phyloP scores from a whole-genome alignment of 495 filamentous ascomycete genomes.

The Tuber calosporum region DNA sequence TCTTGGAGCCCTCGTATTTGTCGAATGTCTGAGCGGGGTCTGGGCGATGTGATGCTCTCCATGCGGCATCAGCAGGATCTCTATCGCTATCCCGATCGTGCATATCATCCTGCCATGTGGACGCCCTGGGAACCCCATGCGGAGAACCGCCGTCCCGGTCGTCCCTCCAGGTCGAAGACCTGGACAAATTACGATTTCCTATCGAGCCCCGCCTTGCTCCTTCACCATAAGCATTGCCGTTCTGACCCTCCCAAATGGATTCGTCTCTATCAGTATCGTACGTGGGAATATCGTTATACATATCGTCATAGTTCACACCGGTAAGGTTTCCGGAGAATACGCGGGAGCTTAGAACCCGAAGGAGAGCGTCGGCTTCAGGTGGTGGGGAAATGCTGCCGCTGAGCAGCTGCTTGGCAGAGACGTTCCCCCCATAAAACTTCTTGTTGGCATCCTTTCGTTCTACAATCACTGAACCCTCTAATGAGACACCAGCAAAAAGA shows the following conservation, averaged over 20 bases:
- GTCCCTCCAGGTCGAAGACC: constrained; percentile 23
- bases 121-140: not conserved
- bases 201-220: constrained; percentile 56
- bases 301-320: constrained; percentile 50
- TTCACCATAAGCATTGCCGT: constrained; percentile 70
- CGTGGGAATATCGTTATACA: constrained; percentile 93
- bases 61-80: constrained; percentile 18
- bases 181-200: constrained; percentile 42
- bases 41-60: constrained; percentile 32
- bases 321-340: constrained; percentile 52
- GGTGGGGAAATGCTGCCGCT: constrained; percentile 70
- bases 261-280: constrained; percentile 85
- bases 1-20: constrained; percentile 30
- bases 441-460: constrained; percentile 95
- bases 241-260: constrained; percentile 82
- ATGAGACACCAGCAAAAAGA: constrained; percentile 86
- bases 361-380: constrained; percentile 71
- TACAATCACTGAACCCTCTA: constrained; percentile 84
- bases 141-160: not conserved
- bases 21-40: constrained; percentile 48
- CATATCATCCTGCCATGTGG: constrained; percentile 81
- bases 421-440: constrained; percentile 78
- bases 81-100: constrained; percentile 56
- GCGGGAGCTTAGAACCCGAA: constrained; percentile 73
- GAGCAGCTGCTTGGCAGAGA: constrained; percentile 76